Conservation (phyloP, 371 early-diverging fungal genomes). For the Apophysomyces sp. region DNA sequence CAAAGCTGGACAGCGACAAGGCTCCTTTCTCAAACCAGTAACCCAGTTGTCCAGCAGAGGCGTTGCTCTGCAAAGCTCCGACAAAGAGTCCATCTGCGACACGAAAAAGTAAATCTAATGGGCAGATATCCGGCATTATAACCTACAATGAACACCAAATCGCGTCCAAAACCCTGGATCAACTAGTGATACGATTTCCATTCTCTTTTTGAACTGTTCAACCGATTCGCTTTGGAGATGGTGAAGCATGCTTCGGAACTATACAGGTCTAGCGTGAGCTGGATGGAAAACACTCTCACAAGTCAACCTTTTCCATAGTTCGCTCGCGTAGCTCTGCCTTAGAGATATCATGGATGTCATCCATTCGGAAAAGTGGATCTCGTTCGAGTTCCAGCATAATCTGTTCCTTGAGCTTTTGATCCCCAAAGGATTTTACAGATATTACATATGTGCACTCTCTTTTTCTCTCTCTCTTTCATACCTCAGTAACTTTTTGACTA, state of each 20-base stretch:
- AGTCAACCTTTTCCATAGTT: slow-evolving; percentile 77
- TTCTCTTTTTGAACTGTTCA: slow-evolving; percentile 72
- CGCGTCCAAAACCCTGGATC: slow-evolving; percentile 96
- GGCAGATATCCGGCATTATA: neutral
- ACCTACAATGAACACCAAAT: slow-evolving; percentile 84
- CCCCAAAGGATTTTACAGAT: no score
- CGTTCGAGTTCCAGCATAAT: slow-evolving; percentile 89
- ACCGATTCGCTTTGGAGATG: slow-evolving; percentile 78
- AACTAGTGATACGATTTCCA: slow-evolving; percentile 81
- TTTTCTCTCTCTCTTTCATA: slow-evolving; percentile 9
- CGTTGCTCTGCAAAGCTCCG: slow-evolving; percentile 86
- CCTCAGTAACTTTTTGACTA: slow-evolving; percentile 61
- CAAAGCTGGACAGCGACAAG: slow-evolving; percentile 73
- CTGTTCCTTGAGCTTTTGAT: slow-evolving; percentile 66
- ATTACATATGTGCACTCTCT: no score
- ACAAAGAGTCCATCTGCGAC: slow-evolving; percentile 80
- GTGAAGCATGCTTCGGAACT: slow-evolving; percentile 73
- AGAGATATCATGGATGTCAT: slow-evolving; percentile 78
- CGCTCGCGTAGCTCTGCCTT: slow-evolving; percentile 80
- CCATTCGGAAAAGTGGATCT: slow-evolving; percentile 82
- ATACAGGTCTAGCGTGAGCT: no score
- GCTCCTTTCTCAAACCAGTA: slow-evolving; percentile 93
- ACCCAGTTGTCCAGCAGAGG: slow-evolving; percentile 80
- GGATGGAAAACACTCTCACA: no score
- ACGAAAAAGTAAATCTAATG: neutral